Evolutionary conservation across 106 monocot species (phyloP).

Genomic region (Vanilla planifolia): DNA sequence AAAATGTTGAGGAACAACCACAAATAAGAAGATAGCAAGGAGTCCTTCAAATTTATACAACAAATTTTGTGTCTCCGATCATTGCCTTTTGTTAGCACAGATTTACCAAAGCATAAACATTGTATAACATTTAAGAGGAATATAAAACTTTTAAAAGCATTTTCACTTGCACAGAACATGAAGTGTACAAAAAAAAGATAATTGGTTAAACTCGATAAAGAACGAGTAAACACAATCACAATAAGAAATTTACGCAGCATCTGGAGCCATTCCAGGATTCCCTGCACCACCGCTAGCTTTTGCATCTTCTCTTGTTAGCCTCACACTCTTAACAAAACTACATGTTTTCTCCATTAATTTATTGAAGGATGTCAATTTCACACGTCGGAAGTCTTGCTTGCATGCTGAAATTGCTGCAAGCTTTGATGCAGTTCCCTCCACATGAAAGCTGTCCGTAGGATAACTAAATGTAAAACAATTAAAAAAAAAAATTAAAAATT

Average conservation of each 20-base stretch:
- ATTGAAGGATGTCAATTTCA: constrained; percentile 89
- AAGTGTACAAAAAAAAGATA: too few relatives aligned
- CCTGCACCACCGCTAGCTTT: constrained; percentile 40
- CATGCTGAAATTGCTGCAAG: constrained; percentile 78
- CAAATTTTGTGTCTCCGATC: too few relatives aligned
- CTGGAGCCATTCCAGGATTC: constrained; percentile 83
- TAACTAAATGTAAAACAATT: constrained; percentile 41
- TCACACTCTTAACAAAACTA: constrained; percentile 78
- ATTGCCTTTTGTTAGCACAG: too few relatives aligned
- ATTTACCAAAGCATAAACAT: too few relatives aligned
- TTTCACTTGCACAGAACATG: too few relatives aligned
- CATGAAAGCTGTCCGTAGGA: constrained; percentile 7
- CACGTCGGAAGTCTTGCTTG: constrained; percentile 72
- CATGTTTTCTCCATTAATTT: constrained; percentile 77
- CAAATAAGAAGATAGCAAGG: too few relatives aligned
- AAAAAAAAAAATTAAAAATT: neutral
- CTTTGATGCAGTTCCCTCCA: constrained; percentile 19
- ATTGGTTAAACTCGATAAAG: too few relatives aligned
- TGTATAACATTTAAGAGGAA: too few relatives aligned
- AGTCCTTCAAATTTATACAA: too few relatives aligned
- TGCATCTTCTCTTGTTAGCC: constrained; percentile 32
- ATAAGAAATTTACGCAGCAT: constrained; percentile 93
- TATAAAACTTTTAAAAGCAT: too few relatives aligned
- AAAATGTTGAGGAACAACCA: too few relatives aligned
- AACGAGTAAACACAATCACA: too few relatives aligned